Percentiles rank a stretch among this genome's conserved stretches.
These are phyloP conservation scores for Fusarium dimerum DNA, from an alignment of 2,329 filamentous ascomycete species.

Conservation along the genomic window DNA sequence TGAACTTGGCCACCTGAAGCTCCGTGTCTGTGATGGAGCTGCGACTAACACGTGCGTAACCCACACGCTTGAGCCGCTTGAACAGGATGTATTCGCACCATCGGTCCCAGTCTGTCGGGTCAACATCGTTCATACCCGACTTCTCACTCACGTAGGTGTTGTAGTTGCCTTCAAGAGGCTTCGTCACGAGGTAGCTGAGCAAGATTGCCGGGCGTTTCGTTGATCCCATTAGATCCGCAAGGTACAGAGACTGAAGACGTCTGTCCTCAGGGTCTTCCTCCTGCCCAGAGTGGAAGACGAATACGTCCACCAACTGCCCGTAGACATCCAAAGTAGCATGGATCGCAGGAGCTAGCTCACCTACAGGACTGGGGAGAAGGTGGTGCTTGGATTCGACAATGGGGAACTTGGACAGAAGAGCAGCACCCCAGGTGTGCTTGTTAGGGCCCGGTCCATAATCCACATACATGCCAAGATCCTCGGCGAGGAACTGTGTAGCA, in stretches of 20 bases:
- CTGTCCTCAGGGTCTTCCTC: conserved; percentile 95
- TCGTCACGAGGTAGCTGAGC: conserved; percentile 89
- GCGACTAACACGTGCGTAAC: conserved; percentile 86
- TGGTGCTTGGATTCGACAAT: conserved; percentile 98
- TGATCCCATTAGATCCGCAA: conserved; percentile 84
- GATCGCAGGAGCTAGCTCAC: conserved; percentile 93
- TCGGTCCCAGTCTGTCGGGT: conserved; percentile 88
- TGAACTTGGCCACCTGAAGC: conserved; percentile 93
- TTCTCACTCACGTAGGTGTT: conserved; percentile 86
- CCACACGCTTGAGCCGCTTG: conserved; percentile 81
- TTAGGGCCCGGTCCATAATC: conserved; percentile 97
- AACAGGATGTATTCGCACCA: conserved; percentile 99
- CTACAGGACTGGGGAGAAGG: conserved; percentile 87
- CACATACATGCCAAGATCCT: conserved; percentile 98
- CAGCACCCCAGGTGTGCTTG: conserved; percentile 97
- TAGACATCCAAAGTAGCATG: conserved; percentile 96
- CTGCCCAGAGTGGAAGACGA: conserved; percentile 98
- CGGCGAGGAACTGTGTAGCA: conserved; percentile 89
- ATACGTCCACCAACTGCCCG: conserved; percentile 85
- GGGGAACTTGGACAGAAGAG: conserved; percentile 93
- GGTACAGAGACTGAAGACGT: conserved; percentile 80
- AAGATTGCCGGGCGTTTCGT: conserved; percentile 79
- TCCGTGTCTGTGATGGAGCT: conserved; percentile 96
- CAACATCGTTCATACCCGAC: conserved; percentile 95
- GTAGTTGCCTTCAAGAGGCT: conserved; percentile 90